Percentiles rank a stretch among this genome's conserved stretches.
These are phyloP conservation scores for Yamadazyma siamensis DNA, from an alignment of 1,139 yeast species.

Conservation along the genomic window DNA sequence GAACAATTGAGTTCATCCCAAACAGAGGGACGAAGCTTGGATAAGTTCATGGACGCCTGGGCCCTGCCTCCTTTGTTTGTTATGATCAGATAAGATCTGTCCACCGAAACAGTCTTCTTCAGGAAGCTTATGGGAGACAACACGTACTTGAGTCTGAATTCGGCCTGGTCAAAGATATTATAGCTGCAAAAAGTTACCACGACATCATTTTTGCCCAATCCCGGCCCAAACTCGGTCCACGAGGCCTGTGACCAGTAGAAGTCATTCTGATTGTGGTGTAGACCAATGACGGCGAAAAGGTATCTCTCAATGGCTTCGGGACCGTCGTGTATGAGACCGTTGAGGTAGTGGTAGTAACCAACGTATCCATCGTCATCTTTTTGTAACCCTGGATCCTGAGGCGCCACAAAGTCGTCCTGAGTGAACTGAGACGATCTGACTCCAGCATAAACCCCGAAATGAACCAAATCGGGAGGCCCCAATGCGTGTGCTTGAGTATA, in stretches of 20 bases:
- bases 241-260: conserved; percentile 13
- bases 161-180: conserved; percentile 47
- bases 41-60: conserved; percentile 17
- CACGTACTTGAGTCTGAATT: conserved; percentile 38
- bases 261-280: conserved; percentile 17
- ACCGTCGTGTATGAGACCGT: conserved; percentile 27
- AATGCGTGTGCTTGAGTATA: conserved; percentile 4
- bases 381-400: conserved; percentile 1
- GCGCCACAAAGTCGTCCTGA: conserved; percentile 25
- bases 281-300: conserved; percentile 26
- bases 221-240: conserved; percentile 13
- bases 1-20: conserved; percentile 42
- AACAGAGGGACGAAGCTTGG: conserved; percentile 15
- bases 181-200: conserved; percentile 49
- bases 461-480: conserved; percentile 42
- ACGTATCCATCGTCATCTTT: conserved; percentile 39
- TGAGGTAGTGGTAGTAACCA: conserved; percentile 39
- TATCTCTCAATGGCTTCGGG: conserved; percentile 29
- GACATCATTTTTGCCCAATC: conserved; percentile 24
- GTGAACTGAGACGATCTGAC: conserved; percentile 26
- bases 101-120: conserved; percentile 23
- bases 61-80: conserved; percentile 22
- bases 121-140: conserved; percentile 21
- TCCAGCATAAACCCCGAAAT: conserved; percentile 38
- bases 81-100: conserved; percentile 26